Conservation (phyloP, 2,329 filamentous ascomycete species). For the Phaeoacremonium minimum region DNA sequence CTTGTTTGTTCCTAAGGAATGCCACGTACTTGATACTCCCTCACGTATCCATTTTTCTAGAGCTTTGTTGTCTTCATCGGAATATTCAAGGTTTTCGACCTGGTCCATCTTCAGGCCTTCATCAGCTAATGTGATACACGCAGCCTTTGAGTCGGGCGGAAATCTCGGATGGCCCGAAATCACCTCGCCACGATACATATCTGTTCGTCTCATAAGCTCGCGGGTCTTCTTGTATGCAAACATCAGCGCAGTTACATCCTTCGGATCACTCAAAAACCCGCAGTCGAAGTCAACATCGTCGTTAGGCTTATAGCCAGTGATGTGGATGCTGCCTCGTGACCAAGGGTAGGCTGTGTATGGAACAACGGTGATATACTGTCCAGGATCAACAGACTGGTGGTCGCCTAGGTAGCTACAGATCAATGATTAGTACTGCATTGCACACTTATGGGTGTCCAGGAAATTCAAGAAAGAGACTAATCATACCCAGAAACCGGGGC, state of each 20-base stretch:
- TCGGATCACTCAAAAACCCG: constrained; percentile 42
- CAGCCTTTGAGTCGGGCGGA: constrained; percentile 28
- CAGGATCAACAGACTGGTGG: neutral
- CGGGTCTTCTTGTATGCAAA: constrained; percentile 44
- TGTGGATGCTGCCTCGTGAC: constrained; percentile 30
- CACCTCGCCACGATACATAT: constrained; percentile 25
- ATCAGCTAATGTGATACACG: constrained; percentile 19
- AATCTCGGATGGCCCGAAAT: constrained; percentile 15
- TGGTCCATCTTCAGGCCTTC: constrained; percentile 16
- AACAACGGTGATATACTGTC: constrained; percentile 1
- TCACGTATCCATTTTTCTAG: constrained; percentile 37
- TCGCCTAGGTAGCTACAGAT: neutral
- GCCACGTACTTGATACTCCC: constrained; percentile 34
- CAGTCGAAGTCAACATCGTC: constrained; percentile 43
- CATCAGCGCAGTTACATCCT: constrained; percentile 49
- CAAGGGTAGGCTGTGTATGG: constrained; percentile 3
- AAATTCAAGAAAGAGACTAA: too few relatives aligned
- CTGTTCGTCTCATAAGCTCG: constrained; percentile 40
- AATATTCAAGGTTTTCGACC: constrained; percentile 43
- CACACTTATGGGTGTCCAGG: rapidly evolving
- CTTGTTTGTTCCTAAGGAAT: constrained; percentile 38
- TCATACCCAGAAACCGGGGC: constrained; percentile 1
- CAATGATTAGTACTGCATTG: neutral
- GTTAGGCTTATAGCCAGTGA: constrained; percentile 29
- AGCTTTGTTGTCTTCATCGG: constrained; percentile 39